These are phyloP conservation scores for Spinacia oleracea DNA, from an alignment of 179 eudicot genomes.

Conservation along the genomic window DNA sequence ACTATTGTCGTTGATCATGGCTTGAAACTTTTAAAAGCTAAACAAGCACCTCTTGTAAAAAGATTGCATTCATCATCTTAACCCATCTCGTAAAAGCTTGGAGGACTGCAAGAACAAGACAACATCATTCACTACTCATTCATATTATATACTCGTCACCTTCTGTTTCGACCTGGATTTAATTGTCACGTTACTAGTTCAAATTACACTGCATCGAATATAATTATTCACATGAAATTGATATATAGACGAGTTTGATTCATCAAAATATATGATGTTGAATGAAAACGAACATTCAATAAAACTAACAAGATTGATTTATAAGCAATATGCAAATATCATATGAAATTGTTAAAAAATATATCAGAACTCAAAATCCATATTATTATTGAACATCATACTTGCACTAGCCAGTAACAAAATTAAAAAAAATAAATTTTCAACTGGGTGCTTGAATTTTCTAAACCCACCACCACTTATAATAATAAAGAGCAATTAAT, in stretches of 20 bases:
- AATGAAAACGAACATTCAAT: too few relatives aligned
- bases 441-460: neutral
- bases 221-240: too few relatives aligned
- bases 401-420: slow-evolving; percentile 8
- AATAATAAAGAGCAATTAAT: neutral
- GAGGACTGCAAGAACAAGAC: neutral
- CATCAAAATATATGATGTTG: too few relatives aligned
- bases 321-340: too few relatives aligned
- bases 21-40: neutral
- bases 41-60: neutral
- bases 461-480: neutral
- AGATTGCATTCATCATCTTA: neutral
- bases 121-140: too few relatives aligned
- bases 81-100: neutral
- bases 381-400: neutral
- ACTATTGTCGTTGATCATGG: neutral
- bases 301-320: too few relatives aligned
- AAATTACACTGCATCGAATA: too few relatives aligned
- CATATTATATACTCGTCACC: too few relatives aligned
- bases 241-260: too few relatives aligned
- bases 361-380: neutral
- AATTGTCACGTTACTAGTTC: too few relatives aligned
- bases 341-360: neutral
- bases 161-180: too few relatives aligned
- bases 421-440: neutral